Conservation (phyloP, 495 filamentous ascomycete species). For the Penicillium cataractarum region DNA sequence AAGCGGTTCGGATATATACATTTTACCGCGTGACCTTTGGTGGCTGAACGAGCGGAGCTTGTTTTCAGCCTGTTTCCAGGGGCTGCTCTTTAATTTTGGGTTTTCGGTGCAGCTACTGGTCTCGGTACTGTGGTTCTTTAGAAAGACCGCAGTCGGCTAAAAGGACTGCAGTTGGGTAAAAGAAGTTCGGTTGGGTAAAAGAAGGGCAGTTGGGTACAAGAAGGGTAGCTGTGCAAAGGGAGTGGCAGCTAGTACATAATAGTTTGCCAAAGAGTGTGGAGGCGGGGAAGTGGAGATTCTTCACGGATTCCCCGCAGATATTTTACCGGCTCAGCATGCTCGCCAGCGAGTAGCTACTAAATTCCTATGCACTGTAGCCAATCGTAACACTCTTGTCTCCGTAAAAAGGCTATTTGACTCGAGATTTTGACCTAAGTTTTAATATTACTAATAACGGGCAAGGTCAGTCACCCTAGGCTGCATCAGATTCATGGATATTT, state of each 20-base stretch:
- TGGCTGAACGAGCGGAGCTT: constrained; percentile 4
- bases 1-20: constrained; percentile 10
- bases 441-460: not conserved
- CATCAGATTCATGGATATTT: not conserved
- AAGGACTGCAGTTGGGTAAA: constrained; percentile 15
- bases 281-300: constrained; percentile 19
- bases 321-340: constrained; percentile 12
- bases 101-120: constrained; percentile 4
- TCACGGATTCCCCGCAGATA: constrained; percentile 20
- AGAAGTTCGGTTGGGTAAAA: constrained; percentile 7
- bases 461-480: not conserved
- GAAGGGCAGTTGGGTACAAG: constrained; percentile 6
- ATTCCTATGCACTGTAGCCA: not conserved
- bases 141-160: constrained; percentile 12
- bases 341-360: not conserved
- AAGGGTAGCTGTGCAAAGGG: constrained; percentile 1
- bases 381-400: not conserved
- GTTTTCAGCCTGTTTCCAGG: constrained; percentile 8
- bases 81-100: not conserved
- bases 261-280: constrained; percentile 13
- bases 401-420: not conserved
- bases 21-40: constrained; percentile 14
- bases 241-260: not conserved
- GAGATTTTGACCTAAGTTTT: not conserved
- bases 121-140: constrained; percentile 11